Evolutionary conservation across 2,329 filamentous ascomycete species (phyloP).

Genomic region (Bipolaris sorokiniana): DNA sequence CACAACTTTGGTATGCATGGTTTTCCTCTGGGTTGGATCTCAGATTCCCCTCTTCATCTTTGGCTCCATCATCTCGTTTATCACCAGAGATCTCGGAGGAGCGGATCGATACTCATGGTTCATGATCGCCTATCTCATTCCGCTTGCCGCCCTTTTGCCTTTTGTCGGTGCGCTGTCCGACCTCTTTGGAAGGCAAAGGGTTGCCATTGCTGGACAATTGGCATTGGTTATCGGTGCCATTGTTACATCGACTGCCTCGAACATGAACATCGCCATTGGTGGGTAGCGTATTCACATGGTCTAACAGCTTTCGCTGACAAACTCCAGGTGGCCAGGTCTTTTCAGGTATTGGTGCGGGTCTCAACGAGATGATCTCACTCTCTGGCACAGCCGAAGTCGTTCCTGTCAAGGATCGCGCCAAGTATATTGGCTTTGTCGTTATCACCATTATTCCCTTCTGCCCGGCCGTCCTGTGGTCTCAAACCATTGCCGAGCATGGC

Average conservation of each 20-base stretch:
- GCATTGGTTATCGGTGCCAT: slow-evolving; percentile 49
- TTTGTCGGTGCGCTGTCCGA: slow-evolving; percentile 63
- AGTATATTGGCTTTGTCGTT: slow-evolving; percentile 66
- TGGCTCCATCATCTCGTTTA: slow-evolving; percentile 53
- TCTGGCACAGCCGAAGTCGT: slow-evolving; percentile 72
- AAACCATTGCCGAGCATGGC: slow-evolving; percentile 59
- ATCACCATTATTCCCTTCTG: slow-evolving; percentile 68
- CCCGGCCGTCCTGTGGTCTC: slow-evolving; percentile 66
- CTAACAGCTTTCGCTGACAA: slow-evolving; percentile 3
- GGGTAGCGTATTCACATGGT: slow-evolving; percentile 6
- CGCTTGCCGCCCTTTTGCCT: slow-evolving; percentile 63
- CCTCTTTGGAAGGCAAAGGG: slow-evolving; percentile 42
- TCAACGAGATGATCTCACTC: slow-evolving; percentile 71
- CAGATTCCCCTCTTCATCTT: slow-evolving; percentile 63
- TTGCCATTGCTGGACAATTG: slow-evolving; percentile 39
- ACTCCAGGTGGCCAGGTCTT: slow-evolving; percentile 51
- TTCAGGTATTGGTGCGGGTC: slow-evolving; percentile 68
- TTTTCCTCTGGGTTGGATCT: slow-evolving; percentile 66
- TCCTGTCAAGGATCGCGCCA: slow-evolving; percentile 67
- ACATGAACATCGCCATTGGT: slow-evolving; percentile 43
- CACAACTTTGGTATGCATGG: slow-evolving; percentile 64
- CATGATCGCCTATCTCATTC: slow-evolving; percentile 59
- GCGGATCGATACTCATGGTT: slow-evolving; percentile 66
- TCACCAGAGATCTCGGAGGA: slow-evolving; percentile 67
- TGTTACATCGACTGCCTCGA: slow-evolving; percentile 36